These are phyloP conservation scores for Talaromyces sp. DNA, from an alignment of 2,329 filamentous ascomycete genomes.

Conservation along the genomic window DNA sequence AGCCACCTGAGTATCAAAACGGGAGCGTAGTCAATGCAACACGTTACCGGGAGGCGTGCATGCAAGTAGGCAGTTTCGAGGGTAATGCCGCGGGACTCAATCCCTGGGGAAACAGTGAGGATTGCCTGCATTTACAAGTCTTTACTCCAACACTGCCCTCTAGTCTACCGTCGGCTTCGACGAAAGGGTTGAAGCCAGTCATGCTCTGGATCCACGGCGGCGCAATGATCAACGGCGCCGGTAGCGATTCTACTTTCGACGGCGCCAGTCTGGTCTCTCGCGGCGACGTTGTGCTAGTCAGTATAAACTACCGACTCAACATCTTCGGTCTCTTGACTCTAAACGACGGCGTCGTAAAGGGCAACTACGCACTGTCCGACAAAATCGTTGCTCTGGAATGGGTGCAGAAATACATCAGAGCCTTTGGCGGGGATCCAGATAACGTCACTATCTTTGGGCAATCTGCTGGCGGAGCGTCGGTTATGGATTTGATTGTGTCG, in stretches of 20 bases:
- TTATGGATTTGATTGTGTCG: conserved; percentile 16
- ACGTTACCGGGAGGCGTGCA: conserved; percentile 31
- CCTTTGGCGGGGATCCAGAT: conserved; percentile 43
- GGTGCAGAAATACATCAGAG: conserved; percentile 41
- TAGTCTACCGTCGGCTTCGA: conserved; percentile 18
- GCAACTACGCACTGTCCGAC: conserved; percentile 42
- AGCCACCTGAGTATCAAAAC: conserved; percentile 24
- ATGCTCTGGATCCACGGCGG: conserved; percentile 52
- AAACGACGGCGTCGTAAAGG: conserved; percentile 35
- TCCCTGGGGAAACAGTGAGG: conserved; percentile 24
- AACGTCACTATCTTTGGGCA: conserved; percentile 54
- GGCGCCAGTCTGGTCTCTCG: conserved; percentile 42
- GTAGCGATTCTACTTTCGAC: conserved; percentile 32
- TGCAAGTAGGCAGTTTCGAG: conserved; percentile 27
- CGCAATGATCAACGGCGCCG: conserved; percentile 42
- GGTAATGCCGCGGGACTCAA: conserved; percentile 17
- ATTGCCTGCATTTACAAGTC: conserved; percentile 39
- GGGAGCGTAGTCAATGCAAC: conserved; percentile 26
- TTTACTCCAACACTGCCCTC: conserved; percentile 13
- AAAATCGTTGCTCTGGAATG: conserved; percentile 39
- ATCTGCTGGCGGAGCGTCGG: conserved; percentile 47
- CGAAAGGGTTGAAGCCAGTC: conserved; percentile 32
- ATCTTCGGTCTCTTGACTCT: conserved; percentile 53
- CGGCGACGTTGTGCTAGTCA: conserved; percentile 49
- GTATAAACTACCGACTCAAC: conserved; percentile 47